Conservation (phyloP, 306 rosid genomes). For the Mimosa bimucronata region DNA sequence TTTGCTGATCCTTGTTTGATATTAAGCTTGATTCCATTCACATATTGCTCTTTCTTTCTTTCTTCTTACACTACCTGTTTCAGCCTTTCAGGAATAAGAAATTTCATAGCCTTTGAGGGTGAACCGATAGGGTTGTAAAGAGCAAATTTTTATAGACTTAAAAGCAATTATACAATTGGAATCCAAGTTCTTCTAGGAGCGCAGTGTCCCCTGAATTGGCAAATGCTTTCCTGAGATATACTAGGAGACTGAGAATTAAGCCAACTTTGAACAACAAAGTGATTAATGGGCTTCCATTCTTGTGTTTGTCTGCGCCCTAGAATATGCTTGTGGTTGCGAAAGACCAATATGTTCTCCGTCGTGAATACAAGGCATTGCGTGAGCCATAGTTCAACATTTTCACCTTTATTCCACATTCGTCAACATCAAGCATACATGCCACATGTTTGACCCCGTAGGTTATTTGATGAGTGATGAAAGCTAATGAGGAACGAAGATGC, state of each 20-base stretch:
- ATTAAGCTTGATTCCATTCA: slow-evolving; percentile 1
- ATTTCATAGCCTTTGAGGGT: neutral
- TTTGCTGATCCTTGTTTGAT: slow-evolving; percentile 17
- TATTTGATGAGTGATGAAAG: neutral
- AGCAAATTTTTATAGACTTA: too few relatives aligned
- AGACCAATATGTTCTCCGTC: neutral
- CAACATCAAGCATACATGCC: neutral
- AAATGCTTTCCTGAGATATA: neutral
- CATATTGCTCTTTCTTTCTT: too few relatives aligned
- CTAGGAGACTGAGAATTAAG: neutral
- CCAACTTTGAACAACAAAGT: neutral
- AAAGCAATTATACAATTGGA: neutral
- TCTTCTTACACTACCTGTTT: neutral
- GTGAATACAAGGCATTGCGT: neutral
- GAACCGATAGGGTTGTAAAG: neutral
- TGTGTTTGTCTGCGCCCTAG: neutral
- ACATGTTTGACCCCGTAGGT: neutral
- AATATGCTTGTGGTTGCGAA: neutral
- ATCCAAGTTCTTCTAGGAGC: neutral
- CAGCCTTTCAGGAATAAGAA: neutral
- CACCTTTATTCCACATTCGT: neutral
- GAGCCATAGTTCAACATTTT: neutral
- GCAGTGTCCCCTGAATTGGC: neutral
- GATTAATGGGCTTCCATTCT: neutral
- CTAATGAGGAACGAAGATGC: neutral